Evolutionary conservation across 108 stramenopile species (phyloP).

Genomic region (Stephanodiscus triporus): DNA sequence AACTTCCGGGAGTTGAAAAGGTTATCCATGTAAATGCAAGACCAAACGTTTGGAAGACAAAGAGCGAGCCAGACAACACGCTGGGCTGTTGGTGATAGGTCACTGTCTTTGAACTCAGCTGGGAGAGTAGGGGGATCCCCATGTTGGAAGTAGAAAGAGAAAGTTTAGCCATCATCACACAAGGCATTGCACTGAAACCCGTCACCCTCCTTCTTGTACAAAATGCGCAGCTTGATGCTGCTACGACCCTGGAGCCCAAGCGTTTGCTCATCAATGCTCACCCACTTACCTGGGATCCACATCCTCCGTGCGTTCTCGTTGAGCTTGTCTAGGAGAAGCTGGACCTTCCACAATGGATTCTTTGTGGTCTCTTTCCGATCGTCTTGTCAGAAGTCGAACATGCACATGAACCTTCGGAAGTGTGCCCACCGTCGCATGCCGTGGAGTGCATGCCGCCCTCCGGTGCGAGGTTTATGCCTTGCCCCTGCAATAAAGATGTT

Average conservation of each 20-base stretch:
- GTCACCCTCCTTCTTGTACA: slow-evolving; percentile 47
- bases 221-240: slow-evolving; percentile 16
- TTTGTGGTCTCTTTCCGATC: not conserved
- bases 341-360: not conserved
- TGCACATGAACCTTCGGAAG: slow-evolving; percentile 1
- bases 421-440: not conserved
- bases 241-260: slow-evolving; percentile 26
- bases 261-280: slow-evolving; percentile 19
- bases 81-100: slow-evolving; percentile 68
- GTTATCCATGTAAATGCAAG: slow-evolving; percentile 54
- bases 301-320: no score
- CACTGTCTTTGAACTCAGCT: slow-evolving; percentile 46
- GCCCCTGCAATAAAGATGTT: not conserved
- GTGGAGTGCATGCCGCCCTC: not conserved
- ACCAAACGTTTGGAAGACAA: slow-evolving; percentile 18
- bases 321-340: no score
- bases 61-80: slow-evolving; percentile 60
- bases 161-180: slow-evolving; percentile 42
- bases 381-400: slow-evolving; percentile 6
- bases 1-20: slow-evolving; percentile 55
- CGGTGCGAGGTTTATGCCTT: not conserved
- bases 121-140: slow-evolving; percentile 39
- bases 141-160: slow-evolving; percentile 28
- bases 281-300: no score
- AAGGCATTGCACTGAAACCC: slow-evolving; percentile 39